Conservation (phyloP, 2,329 filamentous ascomycete genomes). For the Apiospora sp. region DNA sequence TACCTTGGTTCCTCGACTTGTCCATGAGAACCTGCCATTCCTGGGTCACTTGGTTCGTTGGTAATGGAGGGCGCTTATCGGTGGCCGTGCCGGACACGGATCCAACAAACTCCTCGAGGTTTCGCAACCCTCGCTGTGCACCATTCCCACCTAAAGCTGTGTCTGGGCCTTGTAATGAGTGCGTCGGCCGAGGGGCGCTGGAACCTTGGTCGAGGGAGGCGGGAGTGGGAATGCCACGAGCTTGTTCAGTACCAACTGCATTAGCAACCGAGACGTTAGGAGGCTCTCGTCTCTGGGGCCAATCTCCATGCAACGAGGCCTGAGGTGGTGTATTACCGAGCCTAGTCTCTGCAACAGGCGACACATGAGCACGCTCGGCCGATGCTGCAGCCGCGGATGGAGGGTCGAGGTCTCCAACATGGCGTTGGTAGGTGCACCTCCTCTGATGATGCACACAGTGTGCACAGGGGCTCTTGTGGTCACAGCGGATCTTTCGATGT, state of each 20-base stretch:
- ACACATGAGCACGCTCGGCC: neutral
- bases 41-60: neutral
- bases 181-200: neutral
- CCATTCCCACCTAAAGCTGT: neutral
- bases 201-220: neutral
- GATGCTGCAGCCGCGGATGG: neutral
- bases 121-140: neutral
- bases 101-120: neutral
- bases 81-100: neutral
- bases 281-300: neutral
- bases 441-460: constrained; percentile 45
- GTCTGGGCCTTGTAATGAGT: too few relatives aligned
- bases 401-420: constrained; percentile 27
- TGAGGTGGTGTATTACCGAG: neutral
- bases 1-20: constrained; percentile 45
- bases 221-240: neutral
- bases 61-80: neutral
- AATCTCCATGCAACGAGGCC: neutral
- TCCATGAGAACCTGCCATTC: constrained; percentile 34
- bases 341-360: neutral
- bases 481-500: constrained; percentile 55
- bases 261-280: neutral
- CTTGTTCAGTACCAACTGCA: neutral
- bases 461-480: constrained; percentile 49
- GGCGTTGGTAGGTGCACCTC: constrained; percentile 42